phyloP scores from a whole-genome alignment of 345 rosid genomes.

The Pugionium cornutum region DNA sequence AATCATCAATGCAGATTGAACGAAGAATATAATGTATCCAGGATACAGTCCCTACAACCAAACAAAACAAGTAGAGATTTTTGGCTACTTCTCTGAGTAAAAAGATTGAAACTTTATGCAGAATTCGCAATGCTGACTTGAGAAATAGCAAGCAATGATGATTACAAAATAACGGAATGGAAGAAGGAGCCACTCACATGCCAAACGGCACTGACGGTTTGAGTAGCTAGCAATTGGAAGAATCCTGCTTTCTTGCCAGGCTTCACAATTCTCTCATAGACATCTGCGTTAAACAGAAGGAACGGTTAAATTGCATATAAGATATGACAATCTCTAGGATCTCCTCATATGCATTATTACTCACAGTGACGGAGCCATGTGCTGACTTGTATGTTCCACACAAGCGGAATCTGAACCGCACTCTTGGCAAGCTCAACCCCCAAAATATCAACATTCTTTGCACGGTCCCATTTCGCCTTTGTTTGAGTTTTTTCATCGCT shows the following conservation, averaged over 20 bases:
- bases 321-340: too few relatives aligned
- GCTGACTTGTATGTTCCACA: conserved; percentile 99
- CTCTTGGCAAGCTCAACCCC: conserved; percentile 91
- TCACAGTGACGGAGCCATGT: conserved; percentile 99
- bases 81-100: too few relatives aligned
- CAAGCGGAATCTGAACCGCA: conserved; percentile 74
- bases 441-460: conserved; percentile 80
- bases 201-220: conserved; percentile 97
- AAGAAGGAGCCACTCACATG: conserved; percentile 63
- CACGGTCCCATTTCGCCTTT: conserved; percentile 90
- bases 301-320: too few relatives aligned
- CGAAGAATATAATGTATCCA: conserved; percentile 93
- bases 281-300: conserved; percentile 45
- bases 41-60: conserved; percentile 83
- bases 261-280: conserved; percentile 73
- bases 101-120: too few relatives aligned
- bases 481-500: conserved; percentile 61
- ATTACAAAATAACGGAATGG: too few relatives aligned
- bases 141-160: too few relatives aligned
- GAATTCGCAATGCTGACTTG: too few relatives aligned
- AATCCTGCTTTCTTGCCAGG: conserved; percentile 82
- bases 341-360: conserved; percentile 22
- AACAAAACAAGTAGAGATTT: background rate
- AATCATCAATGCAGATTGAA: conserved; percentile 95
- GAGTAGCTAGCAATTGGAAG: conserved; percentile 92